Percentiles rank a stretch among this genome's conserved stretches.
Evolutionary conservation across 2,329 filamentous ascomycete genomes (phyloP).

Genomic region (Xylariaceae sp.): DNA sequence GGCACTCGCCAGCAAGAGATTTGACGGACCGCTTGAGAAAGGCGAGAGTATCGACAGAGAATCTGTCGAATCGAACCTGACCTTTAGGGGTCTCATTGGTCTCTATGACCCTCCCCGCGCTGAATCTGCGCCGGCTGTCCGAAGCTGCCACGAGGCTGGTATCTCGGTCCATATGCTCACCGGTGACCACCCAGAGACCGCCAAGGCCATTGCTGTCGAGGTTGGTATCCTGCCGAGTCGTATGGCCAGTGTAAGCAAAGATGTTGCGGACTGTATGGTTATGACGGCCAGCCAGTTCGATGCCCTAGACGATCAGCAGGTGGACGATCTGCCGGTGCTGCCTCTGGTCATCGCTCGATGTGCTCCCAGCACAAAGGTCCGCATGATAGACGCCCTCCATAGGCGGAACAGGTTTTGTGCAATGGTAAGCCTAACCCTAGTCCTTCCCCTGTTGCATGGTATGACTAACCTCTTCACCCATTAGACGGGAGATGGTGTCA

Average conservation of each 20-base stretch:
- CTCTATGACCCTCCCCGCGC: conserved; percentile 67
- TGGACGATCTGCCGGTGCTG: conserved; percentile 58
- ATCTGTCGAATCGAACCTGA: conserved; percentile 53
- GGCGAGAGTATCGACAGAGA: conserved; percentile 43
- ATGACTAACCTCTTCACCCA: no score
- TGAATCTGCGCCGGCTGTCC: conserved; percentile 57
- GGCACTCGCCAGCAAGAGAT: conserved; percentile 51
- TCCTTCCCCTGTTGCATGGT: conserved; percentile 32
- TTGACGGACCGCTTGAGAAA: conserved; percentile 38
- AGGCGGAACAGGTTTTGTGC: conserved; percentile 59
- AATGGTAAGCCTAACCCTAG: conserved; percentile 42
- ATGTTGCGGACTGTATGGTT: conserved; percentile 53
- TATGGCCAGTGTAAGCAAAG: conserved; percentile 52
- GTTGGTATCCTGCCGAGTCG: conserved; percentile 54
- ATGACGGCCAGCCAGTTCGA: conserved; percentile 63
- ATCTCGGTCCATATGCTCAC: conserved; percentile 65
- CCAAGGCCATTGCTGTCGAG: conserved; percentile 55
- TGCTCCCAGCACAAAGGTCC: conserved; percentile 64
- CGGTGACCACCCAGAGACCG: conserved; percentile 60
- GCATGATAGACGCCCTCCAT: conserved; percentile 70
- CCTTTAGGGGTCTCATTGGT: conserved; percentile 62
- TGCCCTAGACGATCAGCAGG: conserved; percentile 55
- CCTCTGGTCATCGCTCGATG: conserved; percentile 66
- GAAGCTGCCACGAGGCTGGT: conserved; percentile 54
- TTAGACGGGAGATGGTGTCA: conserved; percentile 65